These are phyloP conservation scores for Chalciporus sphaerocephalus DNA, from an alignment of 768 basidiomycete genomes.

Conservation along the genomic window DNA sequence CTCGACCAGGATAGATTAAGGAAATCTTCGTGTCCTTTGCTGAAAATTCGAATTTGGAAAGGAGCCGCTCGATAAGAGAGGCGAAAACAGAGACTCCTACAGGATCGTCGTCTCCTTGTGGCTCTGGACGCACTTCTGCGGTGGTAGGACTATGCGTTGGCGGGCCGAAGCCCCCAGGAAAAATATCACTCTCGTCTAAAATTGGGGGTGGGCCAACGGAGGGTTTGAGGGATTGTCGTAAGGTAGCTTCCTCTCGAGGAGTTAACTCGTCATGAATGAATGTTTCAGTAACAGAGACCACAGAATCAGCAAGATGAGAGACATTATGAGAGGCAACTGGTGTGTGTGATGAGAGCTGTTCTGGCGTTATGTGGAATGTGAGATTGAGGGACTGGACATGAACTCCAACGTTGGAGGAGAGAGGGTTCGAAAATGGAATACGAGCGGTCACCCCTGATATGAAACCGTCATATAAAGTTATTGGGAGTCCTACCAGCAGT, in stretches of 20 bases:
- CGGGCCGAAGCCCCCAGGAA: constrained; percentile 69
- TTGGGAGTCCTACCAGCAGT: constrained; percentile 58
- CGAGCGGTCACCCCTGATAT: constrained; percentile 72
- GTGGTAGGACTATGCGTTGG: constrained; percentile 33
- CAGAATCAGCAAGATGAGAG: constrained; percentile 65
- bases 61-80: constrained; percentile 70
- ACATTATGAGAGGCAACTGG: constrained; percentile 14
- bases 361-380: constrained; percentile 47
- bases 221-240: constrained; percentile 65
- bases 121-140: constrained; percentile 34
- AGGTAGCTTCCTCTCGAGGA: constrained; percentile 61
- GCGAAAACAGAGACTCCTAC: constrained; percentile 79
- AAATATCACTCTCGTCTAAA: constrained; percentile 37
- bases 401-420: constrained; percentile 68
- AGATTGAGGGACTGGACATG: constrained; percentile 66
- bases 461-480: constrained; percentile 65
- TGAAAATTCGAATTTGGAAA: constrained; percentile 76
- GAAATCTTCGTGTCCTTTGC: constrained; percentile 65
- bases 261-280: constrained; percentile 84
- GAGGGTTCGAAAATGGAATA: constrained; percentile 82
- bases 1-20: constrained; percentile 58
- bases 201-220: constrained; percentile 29
- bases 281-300: constrained; percentile 78
- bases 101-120: constrained; percentile 50
- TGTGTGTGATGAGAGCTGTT: constrained; percentile 12